phyloP scores from a whole-genome alignment of 139 green algal genomes.

The Monoraphidium neglectum region DNA sequence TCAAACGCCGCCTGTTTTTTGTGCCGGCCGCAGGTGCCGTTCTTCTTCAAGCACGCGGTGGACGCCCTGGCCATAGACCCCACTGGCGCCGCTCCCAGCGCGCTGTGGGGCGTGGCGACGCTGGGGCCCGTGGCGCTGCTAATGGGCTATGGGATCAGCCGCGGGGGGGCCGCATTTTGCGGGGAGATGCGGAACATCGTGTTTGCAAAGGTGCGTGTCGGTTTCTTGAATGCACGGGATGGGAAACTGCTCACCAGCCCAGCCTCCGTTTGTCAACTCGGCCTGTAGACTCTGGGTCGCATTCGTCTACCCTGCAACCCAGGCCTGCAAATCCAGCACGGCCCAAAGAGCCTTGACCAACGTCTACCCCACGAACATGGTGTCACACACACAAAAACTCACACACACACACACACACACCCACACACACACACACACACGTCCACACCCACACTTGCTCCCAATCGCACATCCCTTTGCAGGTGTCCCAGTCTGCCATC shows the following conservation, averaged over 20 bases:
- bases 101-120: conserved; percentile 36
- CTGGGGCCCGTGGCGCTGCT: conserved; percentile 76
- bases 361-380: too few species aligned
- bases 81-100: conserved; percentile 21
- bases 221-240: too few species aligned
- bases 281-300: too few species aligned
- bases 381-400: too few species aligned
- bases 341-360: too few species aligned
- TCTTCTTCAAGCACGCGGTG: conserved; percentile 95
- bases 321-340: too few species aligned
- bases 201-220: conserved; percentile 93
- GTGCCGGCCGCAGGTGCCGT: conserved; percentile 89
- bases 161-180: conserved; percentile 65
- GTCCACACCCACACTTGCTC: too few species aligned
- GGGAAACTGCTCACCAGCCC: too few species aligned
- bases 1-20: too few species aligned
- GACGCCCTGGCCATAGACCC: conserved; percentile 73
- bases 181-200: conserved; percentile 90
- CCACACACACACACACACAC: background rate
- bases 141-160: conserved; percentile 72
- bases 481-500: conserved; percentile 79
- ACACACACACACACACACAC: background rate
- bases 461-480: background rate
- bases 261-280: too few species aligned
- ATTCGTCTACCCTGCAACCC: too few species aligned